phyloP scores from a whole-genome alignment of 495 filamentous ascomycete genomes.

The Penicillium maclennaniae region DNA sequence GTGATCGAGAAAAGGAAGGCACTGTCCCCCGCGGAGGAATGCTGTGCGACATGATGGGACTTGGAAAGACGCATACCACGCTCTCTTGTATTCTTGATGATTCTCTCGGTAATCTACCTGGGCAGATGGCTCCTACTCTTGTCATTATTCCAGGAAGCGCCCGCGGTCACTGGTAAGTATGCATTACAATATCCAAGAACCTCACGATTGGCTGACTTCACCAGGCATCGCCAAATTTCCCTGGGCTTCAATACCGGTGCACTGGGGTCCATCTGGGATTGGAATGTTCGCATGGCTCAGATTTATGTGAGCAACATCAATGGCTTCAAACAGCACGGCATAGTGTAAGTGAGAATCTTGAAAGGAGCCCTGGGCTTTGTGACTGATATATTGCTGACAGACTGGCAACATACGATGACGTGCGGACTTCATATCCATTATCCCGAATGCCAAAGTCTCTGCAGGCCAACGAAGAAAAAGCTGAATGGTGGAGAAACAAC shows the following conservation, averaged over 20 bases:
- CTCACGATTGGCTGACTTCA: neutral
- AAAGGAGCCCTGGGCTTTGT: neutral
- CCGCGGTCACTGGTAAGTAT: neutral
- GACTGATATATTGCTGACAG: constrained; percentile 7
- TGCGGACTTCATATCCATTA: constrained; percentile 48
- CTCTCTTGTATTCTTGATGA: constrained; percentile 49
- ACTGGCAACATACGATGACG: constrained; percentile 52
- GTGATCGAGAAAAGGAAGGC: constrained; percentile 44
- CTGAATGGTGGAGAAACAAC: constrained; percentile 32
- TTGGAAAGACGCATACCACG: constrained; percentile 57
- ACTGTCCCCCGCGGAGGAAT: constrained; percentile 49
- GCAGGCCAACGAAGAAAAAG: constrained; percentile 21
- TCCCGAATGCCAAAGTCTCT: constrained; percentile 23
- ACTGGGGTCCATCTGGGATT: constrained; percentile 15
- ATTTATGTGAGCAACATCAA: constrained; percentile 7
- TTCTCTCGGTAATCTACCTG: constrained; percentile 25
- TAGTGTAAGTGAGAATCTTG: constrained; percentile 21
- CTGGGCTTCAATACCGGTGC: constrained; percentile 21
- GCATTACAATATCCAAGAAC: neutral
- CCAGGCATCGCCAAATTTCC: neutral
- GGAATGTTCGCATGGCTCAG: constrained; percentile 1
- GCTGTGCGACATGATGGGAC: constrained; percentile 58
- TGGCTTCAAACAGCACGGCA: constrained; percentile 15
- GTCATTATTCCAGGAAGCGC: constrained; percentile 39
- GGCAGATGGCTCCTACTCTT: constrained; percentile 39